phyloP scores from a whole-genome alignment of 495 filamentous ascomycete species.

The Aeminium ludgeri region DNA sequence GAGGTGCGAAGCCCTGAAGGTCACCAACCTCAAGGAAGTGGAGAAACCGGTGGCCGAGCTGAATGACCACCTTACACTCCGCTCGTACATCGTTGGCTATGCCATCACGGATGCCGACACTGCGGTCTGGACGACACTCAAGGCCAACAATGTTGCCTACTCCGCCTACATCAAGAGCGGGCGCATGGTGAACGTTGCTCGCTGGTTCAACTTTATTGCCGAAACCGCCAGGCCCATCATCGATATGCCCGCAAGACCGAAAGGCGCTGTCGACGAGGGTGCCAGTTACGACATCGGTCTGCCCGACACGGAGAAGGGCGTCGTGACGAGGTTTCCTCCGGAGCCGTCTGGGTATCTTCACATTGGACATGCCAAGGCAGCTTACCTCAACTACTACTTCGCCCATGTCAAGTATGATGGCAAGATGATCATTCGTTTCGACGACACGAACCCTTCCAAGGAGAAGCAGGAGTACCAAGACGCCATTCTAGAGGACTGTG shows the following conservation, averaged over 20 bases:
- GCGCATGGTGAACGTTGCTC: constrained; percentile 55
- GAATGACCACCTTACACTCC: constrained; percentile 70
- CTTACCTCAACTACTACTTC: constrained; percentile 84
- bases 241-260: constrained; percentile 5
- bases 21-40: constrained; percentile 60
- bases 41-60: constrained; percentile 60
- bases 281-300: constrained; percentile 83
- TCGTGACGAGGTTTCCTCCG: constrained; percentile 85
- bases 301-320: constrained; percentile 73
- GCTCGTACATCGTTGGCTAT: constrained; percentile 77
- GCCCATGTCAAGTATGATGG: constrained; percentile 79
- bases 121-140: constrained; percentile 68
- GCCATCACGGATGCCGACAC: constrained; percentile 60
- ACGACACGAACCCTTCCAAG: constrained; percentile 87
- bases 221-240: constrained; percentile 42
- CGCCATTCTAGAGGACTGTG: constrained; percentile 71
- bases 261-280: constrained; percentile 52
- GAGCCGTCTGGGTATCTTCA: constrained; percentile 96
- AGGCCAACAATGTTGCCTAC: constrained; percentile 69
- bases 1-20: constrained; percentile 34
- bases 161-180: constrained; percentile 59
- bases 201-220: constrained; percentile 84
- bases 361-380: constrained; percentile 87
- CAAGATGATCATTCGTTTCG: constrained; percentile 66
- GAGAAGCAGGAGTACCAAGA: constrained; percentile 88